Evolutionary conservation across 805 yeast genomes (phyloP).

Genomic region (Brettanomyces nanus): DNA sequence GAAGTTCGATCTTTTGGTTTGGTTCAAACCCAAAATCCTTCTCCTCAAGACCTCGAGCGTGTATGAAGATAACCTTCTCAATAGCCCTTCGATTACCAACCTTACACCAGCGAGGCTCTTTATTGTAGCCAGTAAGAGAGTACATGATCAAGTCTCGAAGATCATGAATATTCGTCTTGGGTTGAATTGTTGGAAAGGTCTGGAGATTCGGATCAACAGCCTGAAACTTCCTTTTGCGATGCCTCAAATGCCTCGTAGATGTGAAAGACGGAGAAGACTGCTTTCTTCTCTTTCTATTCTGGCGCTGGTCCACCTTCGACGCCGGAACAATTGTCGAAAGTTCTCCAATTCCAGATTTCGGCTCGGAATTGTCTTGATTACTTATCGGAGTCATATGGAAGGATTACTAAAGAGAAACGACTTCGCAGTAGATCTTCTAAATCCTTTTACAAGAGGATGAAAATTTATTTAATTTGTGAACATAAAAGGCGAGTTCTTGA

Average conservation of each 20-base stretch:
- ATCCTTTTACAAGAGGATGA: too few species aligned
- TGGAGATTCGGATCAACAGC: constrained; percentile 14
- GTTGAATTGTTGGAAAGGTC: constrained; percentile 6
- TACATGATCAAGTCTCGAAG: constrained; percentile 39
- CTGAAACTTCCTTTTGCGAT: constrained; percentile 1
- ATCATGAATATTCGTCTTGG: constrained; percentile 11
- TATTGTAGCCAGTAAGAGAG: constrained; percentile 32
- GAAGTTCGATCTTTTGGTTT: constrained; percentile 8
- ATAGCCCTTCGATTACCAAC: constrained; percentile 40
- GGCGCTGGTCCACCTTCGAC: neutral
- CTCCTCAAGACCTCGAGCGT: constrained; percentile 57
- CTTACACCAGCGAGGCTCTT: constrained; percentile 41
- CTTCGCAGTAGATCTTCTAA: too few species aligned
- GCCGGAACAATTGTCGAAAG: too few species aligned
- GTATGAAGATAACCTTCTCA: constrained; percentile 46
- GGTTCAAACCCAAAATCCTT: constrained; percentile 32
- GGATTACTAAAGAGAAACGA: too few species aligned
- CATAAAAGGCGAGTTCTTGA: too few species aligned
- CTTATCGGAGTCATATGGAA: too few species aligned
- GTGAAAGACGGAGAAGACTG: too few species aligned
- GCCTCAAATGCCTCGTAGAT: too few species aligned
- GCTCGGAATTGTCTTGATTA: too few species aligned
- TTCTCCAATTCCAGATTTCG: too few species aligned
- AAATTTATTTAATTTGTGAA: too few species aligned
- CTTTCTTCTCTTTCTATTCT: too few species aligned